These are phyloP conservation scores for Croton setiger DNA, from an alignment of 441 rosid species.

Conservation along the genomic window DNA sequence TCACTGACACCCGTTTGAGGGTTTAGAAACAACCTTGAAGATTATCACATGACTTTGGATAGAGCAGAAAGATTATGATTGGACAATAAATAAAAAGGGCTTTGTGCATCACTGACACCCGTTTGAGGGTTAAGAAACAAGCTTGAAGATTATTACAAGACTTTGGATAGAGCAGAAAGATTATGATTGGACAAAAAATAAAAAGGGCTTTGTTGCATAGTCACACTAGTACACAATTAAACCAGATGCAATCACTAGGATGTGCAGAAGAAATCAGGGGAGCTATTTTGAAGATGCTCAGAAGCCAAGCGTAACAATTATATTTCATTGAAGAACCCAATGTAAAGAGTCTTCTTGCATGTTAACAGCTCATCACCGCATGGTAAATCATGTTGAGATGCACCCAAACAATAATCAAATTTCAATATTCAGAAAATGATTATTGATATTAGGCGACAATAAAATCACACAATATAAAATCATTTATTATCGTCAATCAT, in stretches of 20 bases:
- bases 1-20: too few relatives aligned
- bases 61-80: not conserved
- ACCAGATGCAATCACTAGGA: not conserved
- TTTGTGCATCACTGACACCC: too few relatives aligned
- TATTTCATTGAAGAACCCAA: constrained; percentile 43
- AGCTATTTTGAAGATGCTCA: constrained; percentile 24
- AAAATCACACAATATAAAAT: not conserved
- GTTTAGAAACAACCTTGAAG: too few relatives aligned
- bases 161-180: not conserved
- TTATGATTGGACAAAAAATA: not conserved
- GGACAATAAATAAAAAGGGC: not conserved
- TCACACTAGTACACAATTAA: not conserved
- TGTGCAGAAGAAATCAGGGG: not conserved
- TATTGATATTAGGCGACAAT: not conserved
- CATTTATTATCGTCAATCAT: too few relatives aligned
- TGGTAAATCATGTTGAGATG: too few relatives aligned
- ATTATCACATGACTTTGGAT: too few relatives aligned
- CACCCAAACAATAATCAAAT: too few relatives aligned
- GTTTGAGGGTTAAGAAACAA: too few relatives aligned
- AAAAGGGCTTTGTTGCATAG: not conserved
- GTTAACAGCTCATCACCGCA: constrained; percentile 45
- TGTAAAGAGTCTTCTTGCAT: constrained; percentile 29
- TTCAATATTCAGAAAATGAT: not conserved
- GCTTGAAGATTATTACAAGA: too few relatives aligned
- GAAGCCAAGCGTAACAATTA: constrained; percentile 63